Conservation (phyloP, 345 rosid genomes). For the Kernera saxatilis region DNA sequence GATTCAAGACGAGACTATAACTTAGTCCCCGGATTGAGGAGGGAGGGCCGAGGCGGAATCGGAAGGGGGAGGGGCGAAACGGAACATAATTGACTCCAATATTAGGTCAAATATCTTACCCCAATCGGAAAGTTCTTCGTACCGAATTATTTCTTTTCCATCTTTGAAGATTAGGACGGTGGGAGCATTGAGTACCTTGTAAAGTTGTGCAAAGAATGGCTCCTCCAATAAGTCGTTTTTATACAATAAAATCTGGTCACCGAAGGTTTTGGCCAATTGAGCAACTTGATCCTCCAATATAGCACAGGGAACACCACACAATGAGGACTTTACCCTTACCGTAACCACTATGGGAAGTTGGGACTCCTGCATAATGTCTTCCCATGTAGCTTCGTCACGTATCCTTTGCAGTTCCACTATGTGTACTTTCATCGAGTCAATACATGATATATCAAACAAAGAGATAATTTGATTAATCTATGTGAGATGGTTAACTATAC, state of each 20-base stretch:
- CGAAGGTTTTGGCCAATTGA: neutral
- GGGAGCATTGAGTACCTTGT: neutral
- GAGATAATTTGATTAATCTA: neutral
- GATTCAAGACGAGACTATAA: too few relatives aligned
- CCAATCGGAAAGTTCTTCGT: neutral
- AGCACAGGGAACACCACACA: neutral
- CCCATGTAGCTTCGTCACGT: neutral
- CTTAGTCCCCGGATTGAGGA: too few relatives aligned
- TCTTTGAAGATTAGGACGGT: neutral
- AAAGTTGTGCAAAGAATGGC: neutral
- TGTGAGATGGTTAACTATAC: neutral
- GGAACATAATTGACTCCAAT: neutral
- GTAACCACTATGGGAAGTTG: neutral
- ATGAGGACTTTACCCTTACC: neutral
- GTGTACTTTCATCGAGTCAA: neutral
- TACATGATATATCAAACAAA: neutral
- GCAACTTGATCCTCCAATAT: neutral
- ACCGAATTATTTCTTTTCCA: neutral
- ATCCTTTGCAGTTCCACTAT: neutral
- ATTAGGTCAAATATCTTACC: neutral
- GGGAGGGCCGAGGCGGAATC: too few relatives aligned
- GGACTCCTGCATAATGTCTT: neutral
- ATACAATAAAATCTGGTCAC: neutral
- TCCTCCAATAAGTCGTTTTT: neutral
- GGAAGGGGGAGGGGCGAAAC: neutral